Evolutionary conservation across 169 alveolate genomes (phyloP).

Genomic region (Plasmodium yoelii): DNA sequence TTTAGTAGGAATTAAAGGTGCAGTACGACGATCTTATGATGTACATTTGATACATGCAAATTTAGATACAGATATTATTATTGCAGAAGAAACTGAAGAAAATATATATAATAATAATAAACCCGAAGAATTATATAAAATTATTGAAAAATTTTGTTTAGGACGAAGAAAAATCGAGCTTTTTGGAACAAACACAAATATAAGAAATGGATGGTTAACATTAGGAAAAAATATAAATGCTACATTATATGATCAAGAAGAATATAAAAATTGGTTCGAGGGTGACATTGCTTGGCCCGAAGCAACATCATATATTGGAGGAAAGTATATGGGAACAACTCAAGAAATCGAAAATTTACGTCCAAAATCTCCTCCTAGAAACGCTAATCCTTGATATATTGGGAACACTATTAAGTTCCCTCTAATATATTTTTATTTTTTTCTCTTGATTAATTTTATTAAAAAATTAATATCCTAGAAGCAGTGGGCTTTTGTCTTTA

Average conservation of each 20-base stretch:
- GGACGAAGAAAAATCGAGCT: conserved; percentile 94
- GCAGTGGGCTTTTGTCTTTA: too few species aligned
- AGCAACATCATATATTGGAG: conserved; percentile 89
- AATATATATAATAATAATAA: conserved; percentile 79
- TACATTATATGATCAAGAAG: conserved; percentile 83
- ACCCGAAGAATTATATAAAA: conserved; percentile 93
- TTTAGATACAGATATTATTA: conserved; percentile 95
- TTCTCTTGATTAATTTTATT: background rate
- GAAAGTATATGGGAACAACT: conserved; percentile 90
- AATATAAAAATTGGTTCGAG: conserved; percentile 86
- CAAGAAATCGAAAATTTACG: conserved; percentile 91
- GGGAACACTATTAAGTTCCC: background rate
- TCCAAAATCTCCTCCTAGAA: conserved; percentile 91
- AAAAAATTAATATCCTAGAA: too few species aligned
- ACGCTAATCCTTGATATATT: conserved; percentile 15
- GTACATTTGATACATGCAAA: conserved; percentile 94
- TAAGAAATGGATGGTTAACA: conserved; percentile 93
- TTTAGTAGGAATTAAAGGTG: conserved; percentile 94
- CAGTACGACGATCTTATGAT: conserved; percentile 91
- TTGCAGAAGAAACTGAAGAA: conserved; percentile 91
- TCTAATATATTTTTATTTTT: conserved; percentile 5
- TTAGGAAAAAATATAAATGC: conserved; percentile 87
- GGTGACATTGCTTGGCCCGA: conserved; percentile 90
- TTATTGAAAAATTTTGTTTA: conserved; percentile 94
- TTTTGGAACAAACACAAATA: conserved; percentile 92